phyloP scores from a whole-genome alignment of 331 rosid species.

The Spiraea crenata region DNA sequence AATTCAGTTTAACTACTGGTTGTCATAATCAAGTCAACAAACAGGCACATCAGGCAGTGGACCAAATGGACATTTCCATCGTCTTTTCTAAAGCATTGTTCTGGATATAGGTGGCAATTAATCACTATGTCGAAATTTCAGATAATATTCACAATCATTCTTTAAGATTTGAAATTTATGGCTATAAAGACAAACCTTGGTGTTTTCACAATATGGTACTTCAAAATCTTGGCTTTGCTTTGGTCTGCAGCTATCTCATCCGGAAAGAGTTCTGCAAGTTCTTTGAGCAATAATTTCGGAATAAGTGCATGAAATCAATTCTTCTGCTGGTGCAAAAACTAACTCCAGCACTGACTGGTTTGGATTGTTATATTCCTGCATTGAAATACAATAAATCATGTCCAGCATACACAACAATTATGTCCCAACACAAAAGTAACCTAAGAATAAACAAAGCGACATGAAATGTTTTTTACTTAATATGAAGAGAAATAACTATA shows the following conservation, averaged over 20 bases:
- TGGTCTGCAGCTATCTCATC: conserved; percentile 94
- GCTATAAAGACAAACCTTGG: conserved; percentile 62
- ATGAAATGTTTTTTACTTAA: background rate
- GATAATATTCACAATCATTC: background rate
- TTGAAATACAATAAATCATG: background rate
- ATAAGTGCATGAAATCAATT: conserved; percentile 84
- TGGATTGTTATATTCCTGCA: conserved; percentile 90
- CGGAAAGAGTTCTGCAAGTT: conserved; percentile 92
- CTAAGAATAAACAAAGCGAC: background rate
- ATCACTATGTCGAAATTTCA: background rate
- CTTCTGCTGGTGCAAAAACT: conserved; percentile 98
- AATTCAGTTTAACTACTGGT: background rate
- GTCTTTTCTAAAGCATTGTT: background rate
- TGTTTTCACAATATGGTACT: conserved; percentile 92
- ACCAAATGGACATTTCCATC: background rate
- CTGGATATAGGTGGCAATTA: background rate
- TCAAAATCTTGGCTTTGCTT: conserved; percentile 90
- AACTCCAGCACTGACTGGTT: conserved; percentile 92
- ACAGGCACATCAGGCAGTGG: background rate
- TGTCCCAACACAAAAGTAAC: background rate
- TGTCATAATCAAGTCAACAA: background rate
- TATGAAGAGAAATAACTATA: background rate
- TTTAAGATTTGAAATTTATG: conserved; percentile 3
- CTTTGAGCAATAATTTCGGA: conserved; percentile 83
- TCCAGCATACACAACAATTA: too few relatives aligned